Evolutionary conservation across 2,329 filamentous ascomycete species (phyloP), one percentile per base, ranked within the genome.

Genomic region (Calonectria hongkongensis): DNA sequence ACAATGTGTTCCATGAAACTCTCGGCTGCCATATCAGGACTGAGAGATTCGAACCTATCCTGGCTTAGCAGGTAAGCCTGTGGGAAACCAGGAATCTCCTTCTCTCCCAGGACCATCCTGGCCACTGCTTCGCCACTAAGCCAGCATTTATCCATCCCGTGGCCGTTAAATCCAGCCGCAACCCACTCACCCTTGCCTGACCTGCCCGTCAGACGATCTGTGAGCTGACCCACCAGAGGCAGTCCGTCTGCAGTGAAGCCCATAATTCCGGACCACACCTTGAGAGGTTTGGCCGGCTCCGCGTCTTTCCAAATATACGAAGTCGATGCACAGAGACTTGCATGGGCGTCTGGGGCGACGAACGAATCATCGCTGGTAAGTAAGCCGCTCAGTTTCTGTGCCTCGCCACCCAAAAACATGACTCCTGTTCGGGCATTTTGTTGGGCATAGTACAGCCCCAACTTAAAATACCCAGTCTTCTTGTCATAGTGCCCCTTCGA

Each of bases 321-420:
- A 21, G 88, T 78, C 5, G 86, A 77, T 2, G 84, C 84, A 1
- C 78, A 76, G 0, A 85, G 81, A 66, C 81, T 84, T 30, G 75
- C 78, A 16, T 76, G 74, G 21, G 80, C 84, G 56, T 83, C 74
- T 0, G 81, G 74, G 6, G 86, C 84, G 3, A 86, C 75, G 5
- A 78, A 76, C 0, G 82, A 82, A 74, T 91, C 89, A 3, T 87
- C 85, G 3, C 84, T 83, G 1, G 86, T 78, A 0, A 88, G 87
- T 0, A 90, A 67, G 45, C 86, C 84, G 16, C 82, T 65, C 4
- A 81, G 51, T 16, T 71, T 74, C 43, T 83, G 82, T 36, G 88
- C 87, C 0, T 88, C 89, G 0, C 89, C 89, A 2, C 89, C 89
- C 8, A 89, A 79, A 83, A 91, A 88, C 75, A 90, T 83, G 62